Evolutionary conservation across 805 yeast genomes (phyloP).

Genomic region (Torulaspora quercuum): DNA sequence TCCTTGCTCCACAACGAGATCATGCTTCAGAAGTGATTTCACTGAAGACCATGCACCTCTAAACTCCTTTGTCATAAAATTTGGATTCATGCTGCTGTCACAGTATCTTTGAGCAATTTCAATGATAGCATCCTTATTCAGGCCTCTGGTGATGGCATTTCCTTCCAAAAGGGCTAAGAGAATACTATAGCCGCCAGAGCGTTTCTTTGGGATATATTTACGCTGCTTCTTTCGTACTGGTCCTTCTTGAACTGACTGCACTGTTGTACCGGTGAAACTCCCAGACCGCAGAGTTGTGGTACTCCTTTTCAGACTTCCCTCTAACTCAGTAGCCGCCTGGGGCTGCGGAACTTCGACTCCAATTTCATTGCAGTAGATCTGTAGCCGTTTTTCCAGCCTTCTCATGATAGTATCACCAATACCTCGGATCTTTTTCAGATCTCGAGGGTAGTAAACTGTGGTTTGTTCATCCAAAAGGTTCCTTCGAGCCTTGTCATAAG

Average conservation of each 20-base stretch:
- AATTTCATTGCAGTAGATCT: slow-evolving; percentile 53
- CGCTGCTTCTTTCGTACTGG: slow-evolving; percentile 28
- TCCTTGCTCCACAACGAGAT: slow-evolving; percentile 51
- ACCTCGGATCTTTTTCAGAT: slow-evolving; percentile 56
- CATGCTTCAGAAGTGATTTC: slow-evolving; percentile 59
- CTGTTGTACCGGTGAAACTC: slow-evolving; percentile 4
- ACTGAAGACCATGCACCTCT: slow-evolving; percentile 76
- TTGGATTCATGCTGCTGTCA: slow-evolving; percentile 54
- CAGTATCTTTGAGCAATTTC: slow-evolving; percentile 53
- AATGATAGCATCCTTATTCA: slow-evolving; percentile 59
- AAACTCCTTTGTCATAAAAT: slow-evolving; percentile 57
- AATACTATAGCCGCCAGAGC: slow-evolving; percentile 86
- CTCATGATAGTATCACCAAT: slow-evolving; percentile 70
- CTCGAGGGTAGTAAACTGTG: slow-evolving; percentile 51
- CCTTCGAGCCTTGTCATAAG: slow-evolving; percentile 55
- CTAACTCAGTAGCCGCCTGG: slow-evolving; percentile 21
- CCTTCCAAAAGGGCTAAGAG: slow-evolving; percentile 52
- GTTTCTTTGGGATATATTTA: slow-evolving; percentile 63
- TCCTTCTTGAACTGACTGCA: slow-evolving; percentile 13
- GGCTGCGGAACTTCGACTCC: slow-evolving; percentile 46
- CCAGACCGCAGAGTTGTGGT: slow-evolving; percentile 18
- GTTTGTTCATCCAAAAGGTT: slow-evolving; percentile 45
- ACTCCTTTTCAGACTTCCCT: slow-evolving; percentile 17
- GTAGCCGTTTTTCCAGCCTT: slow-evolving; percentile 46
- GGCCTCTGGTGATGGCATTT: slow-evolving; percentile 50